These are phyloP conservation scores for Dovyalis caffra DNA, from an alignment of 345 rosid genomes.

Conservation along the genomic window DNA sequence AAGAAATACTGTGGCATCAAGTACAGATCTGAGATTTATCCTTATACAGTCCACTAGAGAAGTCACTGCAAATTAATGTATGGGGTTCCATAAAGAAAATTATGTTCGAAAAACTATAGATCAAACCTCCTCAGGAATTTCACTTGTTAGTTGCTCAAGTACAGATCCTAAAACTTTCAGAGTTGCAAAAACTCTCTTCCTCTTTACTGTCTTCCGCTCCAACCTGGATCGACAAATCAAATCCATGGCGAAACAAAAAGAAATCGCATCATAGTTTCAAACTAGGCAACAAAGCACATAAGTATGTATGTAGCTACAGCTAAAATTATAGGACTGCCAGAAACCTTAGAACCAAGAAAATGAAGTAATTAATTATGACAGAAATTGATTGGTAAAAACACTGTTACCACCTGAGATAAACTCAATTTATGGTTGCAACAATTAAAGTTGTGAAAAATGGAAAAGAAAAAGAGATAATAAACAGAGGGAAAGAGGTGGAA, in stretches of 20 bases:
- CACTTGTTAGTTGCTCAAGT: constrained; percentile 71
- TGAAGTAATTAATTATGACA: too few relatives aligned
- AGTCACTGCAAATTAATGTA: neutral
- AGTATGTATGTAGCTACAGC: neutral
- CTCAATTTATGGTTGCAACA: too few relatives aligned
- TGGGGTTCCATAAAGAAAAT: constrained; percentile 2
- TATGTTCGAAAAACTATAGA: neutral
- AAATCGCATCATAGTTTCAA: neutral
- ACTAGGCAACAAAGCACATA: neutral
- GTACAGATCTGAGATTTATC: neutral
- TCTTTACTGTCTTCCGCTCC: constrained; percentile 77
- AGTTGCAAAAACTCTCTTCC: constrained; percentile 83
- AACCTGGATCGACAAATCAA: constrained; percentile 49
- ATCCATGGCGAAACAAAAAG: constrained; percentile 1
- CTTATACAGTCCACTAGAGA: neutral
- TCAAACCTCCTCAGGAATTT: constrained; percentile 87
- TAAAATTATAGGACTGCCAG: too few relatives aligned
- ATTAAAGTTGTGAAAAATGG: too few relatives aligned
- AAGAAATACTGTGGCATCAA: neutral
- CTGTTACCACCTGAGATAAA: too few relatives aligned
- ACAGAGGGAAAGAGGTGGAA: too few relatives aligned
- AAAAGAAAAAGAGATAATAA: too few relatives aligned
- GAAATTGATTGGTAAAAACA: too few relatives aligned
- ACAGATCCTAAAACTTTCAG: constrained; percentile 81
- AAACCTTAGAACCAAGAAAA: too few relatives aligned